Conservation (phyloP, 2,329 filamentous ascomycete species). For the Celoporthe dispersa region DNA sequence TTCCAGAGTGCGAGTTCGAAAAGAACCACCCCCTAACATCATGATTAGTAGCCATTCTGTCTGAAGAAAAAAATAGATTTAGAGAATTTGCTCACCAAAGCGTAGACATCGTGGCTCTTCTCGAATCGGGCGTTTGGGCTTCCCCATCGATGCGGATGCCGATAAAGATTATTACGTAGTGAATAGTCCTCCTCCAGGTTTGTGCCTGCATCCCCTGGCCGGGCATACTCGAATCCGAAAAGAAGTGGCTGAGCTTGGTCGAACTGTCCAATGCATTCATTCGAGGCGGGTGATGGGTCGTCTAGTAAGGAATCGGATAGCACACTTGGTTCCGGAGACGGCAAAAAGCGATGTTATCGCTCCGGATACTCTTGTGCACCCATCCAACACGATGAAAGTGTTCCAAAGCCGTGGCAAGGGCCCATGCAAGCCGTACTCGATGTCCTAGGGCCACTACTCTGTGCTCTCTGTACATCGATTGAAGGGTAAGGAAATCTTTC, state of each 20-base stretch:
- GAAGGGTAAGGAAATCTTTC: background rate
- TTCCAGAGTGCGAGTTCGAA: background rate
- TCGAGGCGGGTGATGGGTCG: background rate
- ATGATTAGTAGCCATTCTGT: background rate
- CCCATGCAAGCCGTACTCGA: background rate
- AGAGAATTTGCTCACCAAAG: background rate
- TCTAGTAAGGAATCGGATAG: background rate
- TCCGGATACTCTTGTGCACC: background rate
- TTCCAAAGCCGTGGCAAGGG: background rate
- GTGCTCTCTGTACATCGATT: background rate
- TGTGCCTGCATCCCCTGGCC: background rate
- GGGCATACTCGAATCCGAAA: conserved; percentile 3
- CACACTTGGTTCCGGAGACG: background rate
- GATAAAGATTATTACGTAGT: conserved; percentile 4
- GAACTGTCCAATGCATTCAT: background rate
- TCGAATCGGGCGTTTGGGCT: background rate
- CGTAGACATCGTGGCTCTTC: conserved; percentile 2
- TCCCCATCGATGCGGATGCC: background rate
- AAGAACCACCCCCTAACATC: background rate
- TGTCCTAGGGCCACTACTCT: conserved; percentile 3
- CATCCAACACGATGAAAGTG: background rate
- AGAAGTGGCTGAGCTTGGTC: background rate
- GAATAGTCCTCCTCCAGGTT: background rate
- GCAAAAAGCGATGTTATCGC: background rate
- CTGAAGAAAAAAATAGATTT: background rate